Percentiles rank a stretch among this genome's conserved stretches.
Conservation (phyloP, 768 basidiomycete species). For the Cytidiella melzeri region DNA sequence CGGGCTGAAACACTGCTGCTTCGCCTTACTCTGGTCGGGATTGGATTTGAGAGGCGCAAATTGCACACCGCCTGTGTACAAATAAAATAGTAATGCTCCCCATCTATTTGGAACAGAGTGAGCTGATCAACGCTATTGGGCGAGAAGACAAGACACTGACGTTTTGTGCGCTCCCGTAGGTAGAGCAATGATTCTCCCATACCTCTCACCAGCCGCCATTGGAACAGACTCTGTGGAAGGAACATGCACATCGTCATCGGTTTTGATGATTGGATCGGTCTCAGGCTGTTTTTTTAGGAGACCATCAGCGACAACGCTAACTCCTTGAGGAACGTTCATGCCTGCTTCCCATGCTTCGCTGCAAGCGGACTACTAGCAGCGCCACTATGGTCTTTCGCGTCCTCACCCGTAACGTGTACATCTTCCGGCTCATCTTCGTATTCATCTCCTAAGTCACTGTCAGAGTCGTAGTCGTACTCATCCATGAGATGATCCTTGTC, state of each 20-base stretch:
- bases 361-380: too few relatives aligned
- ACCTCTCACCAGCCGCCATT: neutral
- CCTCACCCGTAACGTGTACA: too few relatives aligned
- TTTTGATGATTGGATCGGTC: too few relatives aligned
- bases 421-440: too few relatives aligned
- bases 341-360: too few relatives aligned
- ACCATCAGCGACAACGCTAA: too few relatives aligned
- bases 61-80: neutral
- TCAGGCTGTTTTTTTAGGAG: too few relatives aligned
- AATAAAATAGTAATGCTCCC: neutral
- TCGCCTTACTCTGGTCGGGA: neutral
- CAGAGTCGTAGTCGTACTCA: conserved; percentile 1
- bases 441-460: conserved; percentile 7
- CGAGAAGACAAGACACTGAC: neutral
- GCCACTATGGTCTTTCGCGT: too few relatives aligned
- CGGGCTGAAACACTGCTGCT: neutral
- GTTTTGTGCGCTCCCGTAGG: neutral
- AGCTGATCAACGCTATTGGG: too few relatives aligned
- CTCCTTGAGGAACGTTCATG: too few relatives aligned
- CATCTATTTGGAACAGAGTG: neutral
- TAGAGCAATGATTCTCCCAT: neutral
- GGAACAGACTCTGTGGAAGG: too few relatives aligned
- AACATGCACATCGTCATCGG: too few relatives aligned
- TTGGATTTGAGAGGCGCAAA: neutral
- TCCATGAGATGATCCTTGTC: neutral